Conservation (phyloP, 2,329 filamentous ascomycete species). For the Colletotrichum tabaci region DNA sequence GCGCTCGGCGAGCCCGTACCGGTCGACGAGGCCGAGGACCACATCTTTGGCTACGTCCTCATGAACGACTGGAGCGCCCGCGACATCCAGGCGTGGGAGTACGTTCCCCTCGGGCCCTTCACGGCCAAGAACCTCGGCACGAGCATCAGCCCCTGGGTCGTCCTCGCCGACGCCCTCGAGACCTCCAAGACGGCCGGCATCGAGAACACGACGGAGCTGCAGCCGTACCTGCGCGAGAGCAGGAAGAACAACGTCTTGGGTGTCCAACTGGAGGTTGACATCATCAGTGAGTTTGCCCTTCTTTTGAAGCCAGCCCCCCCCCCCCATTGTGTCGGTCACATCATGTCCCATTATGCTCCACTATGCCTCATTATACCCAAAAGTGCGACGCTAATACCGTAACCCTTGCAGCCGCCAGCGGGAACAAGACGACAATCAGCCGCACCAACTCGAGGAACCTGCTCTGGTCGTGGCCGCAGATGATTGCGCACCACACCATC, state of each 20-base stretch:
- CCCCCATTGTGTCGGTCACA: rapidly evolving
- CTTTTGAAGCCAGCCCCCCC: rapidly evolving
- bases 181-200: slow-evolving; percentile 45
- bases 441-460: slow-evolving; percentile 60
- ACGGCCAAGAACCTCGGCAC: slow-evolving; percentile 75
- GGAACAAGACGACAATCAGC: slow-evolving; percentile 48
- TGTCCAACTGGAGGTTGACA: slow-evolving; percentile 56
- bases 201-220: slow-evolving; percentile 53
- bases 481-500: slow-evolving; percentile 86
- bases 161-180: slow-evolving; percentile 71
- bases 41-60: slow-evolving; percentile 79
- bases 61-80: slow-evolving; percentile 77
- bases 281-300: slow-evolving; percentile 51
- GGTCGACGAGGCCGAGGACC: slow-evolving; percentile 77
- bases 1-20: slow-evolving; percentile 76
- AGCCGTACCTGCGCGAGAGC: slow-evolving; percentile 71
- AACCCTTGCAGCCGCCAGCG: slow-evolving; percentile 47
- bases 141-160: slow-evolving; percentile 73
- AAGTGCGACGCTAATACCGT: slow-evolving; percentile 24
- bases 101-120: slow-evolving; percentile 73
- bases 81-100: slow-evolving; percentile 75
- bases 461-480: slow-evolving; percentile 86
- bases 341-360: too few species aligned
- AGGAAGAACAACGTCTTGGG: slow-evolving; percentile 55
- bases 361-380: too few species aligned